Conservation (phyloP, 2,329 filamentous ascomycete species). For the Cordyceps cicadae region DNA sequence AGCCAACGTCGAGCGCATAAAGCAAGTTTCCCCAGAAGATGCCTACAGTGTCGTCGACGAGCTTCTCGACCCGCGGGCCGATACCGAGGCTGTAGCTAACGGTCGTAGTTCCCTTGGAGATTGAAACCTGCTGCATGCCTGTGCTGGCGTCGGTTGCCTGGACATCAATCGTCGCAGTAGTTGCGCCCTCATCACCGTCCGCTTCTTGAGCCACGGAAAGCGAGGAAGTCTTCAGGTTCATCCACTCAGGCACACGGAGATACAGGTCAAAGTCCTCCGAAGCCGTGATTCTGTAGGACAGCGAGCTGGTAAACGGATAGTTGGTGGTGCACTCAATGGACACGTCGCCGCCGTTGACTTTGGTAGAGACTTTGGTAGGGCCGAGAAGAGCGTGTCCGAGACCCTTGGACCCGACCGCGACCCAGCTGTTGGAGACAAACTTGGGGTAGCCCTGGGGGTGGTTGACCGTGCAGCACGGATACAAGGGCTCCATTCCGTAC, state of each 20-base stretch:
- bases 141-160: conserved; percentile 11
- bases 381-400: conserved; percentile 43
- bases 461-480: conserved; percentile 50
- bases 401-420: conserved; percentile 31
- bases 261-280: conserved; percentile 20
- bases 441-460: conserved; percentile 50
- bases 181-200: background rate
- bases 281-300: conserved; percentile 22
- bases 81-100: conserved; percentile 16
- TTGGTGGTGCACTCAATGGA: conserved; percentile 37
- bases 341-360: conserved; percentile 25
- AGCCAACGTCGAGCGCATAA: conserved; percentile 32
- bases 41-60: conserved; percentile 28
- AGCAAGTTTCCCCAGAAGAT: conserved; percentile 36
- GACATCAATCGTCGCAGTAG: background rate
- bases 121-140: conserved; percentile 17
- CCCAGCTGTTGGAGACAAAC: conserved; percentile 40
- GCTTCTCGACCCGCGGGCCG: conserved; percentile 16
- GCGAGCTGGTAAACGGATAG: conserved; percentile 32
- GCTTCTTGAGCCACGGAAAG: conserved; percentile 14
- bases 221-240: conserved; percentile 3
- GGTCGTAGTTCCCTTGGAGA: conserved; percentile 16
- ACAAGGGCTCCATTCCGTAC: conserved; percentile 43
- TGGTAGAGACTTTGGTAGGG: conserved; percentile 34
- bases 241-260: conserved; percentile 23